Base-by-base conservation (phyloP, 2,329 filamentous ascomycete genomes). In the Trichoderma polysporum region DNA sequence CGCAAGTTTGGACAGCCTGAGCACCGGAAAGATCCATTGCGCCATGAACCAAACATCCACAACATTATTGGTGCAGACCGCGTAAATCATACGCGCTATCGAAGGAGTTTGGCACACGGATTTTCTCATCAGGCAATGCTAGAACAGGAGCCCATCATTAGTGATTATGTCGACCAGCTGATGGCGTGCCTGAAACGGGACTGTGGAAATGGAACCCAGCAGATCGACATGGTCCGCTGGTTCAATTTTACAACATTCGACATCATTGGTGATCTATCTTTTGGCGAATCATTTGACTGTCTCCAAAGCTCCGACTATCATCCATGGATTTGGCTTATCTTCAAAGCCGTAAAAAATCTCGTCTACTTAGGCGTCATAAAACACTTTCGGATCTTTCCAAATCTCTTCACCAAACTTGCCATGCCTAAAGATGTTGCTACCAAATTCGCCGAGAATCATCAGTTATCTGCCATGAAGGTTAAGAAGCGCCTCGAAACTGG, bases 171-270 rank as follows among this genome's bases (percentile, higher is more conserved):
- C 29, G 68, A 76, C 39, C 58, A 73, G 9, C 68, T 78, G 27
- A 66, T 75, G 45, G 29, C 69, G 12, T 50, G 65, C 15, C 59
- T 76, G 22, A 60, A 68, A 37, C 68, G 71, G 22, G 66, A 72
- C 2, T 67, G 67, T 12, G 66, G 25, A 1, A 45, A 63, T 4
- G 66, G 57, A 1, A 67, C 58, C 6, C 31, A 68, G 54, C n/a
- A 61, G 1, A 33, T 75, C 35, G 69, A 77, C 27, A 61, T 78
- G 33, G 68, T 69, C 0, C 61, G 69, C 9, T 77, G 72, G 76
- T 76, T 74, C 66, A 74, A 74, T 56, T 75, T 67, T 45, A 69
- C 72, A 0, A 76, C 75, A 0, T 77, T 77, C 35, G 75, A 77
- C 53, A 63, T 77, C 4, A 76, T 77, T 19, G 75, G 74, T 12